A percentile compares a stretch with the other conserved stretches of the same genome.
phyloP scores from a whole-genome alignment of 2,329 filamentous ascomycete species.

The Verticillium zaregamsianum region DNA sequence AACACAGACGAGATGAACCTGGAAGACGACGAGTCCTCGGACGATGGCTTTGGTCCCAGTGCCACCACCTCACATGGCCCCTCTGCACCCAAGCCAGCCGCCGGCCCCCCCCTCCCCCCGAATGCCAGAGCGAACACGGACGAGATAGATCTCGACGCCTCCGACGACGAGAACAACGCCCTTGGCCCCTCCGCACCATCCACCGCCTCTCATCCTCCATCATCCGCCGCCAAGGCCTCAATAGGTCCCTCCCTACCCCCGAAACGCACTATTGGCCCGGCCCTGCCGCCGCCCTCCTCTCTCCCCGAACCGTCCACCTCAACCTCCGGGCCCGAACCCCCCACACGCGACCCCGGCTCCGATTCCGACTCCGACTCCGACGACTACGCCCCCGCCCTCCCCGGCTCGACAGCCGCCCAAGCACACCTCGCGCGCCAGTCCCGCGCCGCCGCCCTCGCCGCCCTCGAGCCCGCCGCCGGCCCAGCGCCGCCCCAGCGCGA shows the following conservation, averaged over 20 bases:
- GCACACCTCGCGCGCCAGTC: slow-evolving; percentile 39
- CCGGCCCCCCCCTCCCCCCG: slow-evolving; percentile 19
- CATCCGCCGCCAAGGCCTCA: slow-evolving; percentile 12
- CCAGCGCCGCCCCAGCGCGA: slow-evolving; percentile 59
- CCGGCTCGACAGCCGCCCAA: slow-evolving; percentile 32
- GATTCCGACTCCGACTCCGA: slow-evolving; percentile 32
- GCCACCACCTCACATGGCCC: slow-evolving; percentile 17
- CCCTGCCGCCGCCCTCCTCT: slow-evolving; percentile 34
- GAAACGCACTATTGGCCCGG: slow-evolving; percentile 34
- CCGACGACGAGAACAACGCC: slow-evolving; percentile 27
- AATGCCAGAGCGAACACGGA: slow-evolving; percentile 32
- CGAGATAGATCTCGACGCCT: slow-evolving; percentile 34
- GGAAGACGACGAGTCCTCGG: slow-evolving; percentile 35
- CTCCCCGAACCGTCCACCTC: slow-evolving; percentile 29
- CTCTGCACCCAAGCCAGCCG: slow-evolving; percentile 13
- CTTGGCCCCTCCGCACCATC: slow-evolving; percentile 12
- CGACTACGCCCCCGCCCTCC: slow-evolving; percentile 58
- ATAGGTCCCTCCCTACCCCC: slow-evolving; percentile 22
- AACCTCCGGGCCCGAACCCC: slow-evolving; percentile 23
- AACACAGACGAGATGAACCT: slow-evolving; percentile 47
- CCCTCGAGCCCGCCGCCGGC: slow-evolving; percentile 19
- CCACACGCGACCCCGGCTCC: slow-evolving; percentile 29
- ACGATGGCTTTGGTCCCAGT: slow-evolving; percentile 38
- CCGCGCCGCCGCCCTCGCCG: slow-evolving; percentile 28
- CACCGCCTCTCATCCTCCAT: slow-evolving; percentile 12